Conservation (phyloP, 768 basidiomycete genomes). For the Fistulinella prunicolor region DNA sequence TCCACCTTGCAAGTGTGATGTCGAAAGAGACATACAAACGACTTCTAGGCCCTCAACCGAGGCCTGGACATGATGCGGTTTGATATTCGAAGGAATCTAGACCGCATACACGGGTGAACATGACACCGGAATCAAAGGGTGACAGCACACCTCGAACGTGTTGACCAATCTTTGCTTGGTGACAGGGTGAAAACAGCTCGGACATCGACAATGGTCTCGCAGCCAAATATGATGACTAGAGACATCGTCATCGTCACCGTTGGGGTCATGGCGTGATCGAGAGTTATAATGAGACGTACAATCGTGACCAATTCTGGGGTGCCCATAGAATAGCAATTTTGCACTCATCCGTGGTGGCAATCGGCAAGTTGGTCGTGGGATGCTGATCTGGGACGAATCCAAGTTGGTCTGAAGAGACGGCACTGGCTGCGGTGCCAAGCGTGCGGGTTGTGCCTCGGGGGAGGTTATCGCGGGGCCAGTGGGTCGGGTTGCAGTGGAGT, state of each 20-base stretch:
- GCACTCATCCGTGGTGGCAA: conserved; percentile 52
- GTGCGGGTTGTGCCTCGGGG: conserved; percentile 1
- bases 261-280: not conserved
- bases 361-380: conserved; percentile 40
- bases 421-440: not conserved
- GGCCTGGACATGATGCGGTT: conserved; percentile 55
- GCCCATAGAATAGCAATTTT: conserved; percentile 76
- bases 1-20: not conserved
- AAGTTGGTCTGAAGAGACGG: conserved; percentile 29
- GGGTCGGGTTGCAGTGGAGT: not conserved
- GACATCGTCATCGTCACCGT: not conserved
- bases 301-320: conserved; percentile 67
- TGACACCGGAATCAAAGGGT: not conserved
- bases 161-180: conserved; percentile 91
- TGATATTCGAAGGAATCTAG: conserved; percentile 76
- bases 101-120: conserved; percentile 5
- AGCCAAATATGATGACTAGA: conserved; percentile 88
- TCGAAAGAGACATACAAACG: conserved; percentile 51
- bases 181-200: conserved; percentile 77
- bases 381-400: conserved; percentile 21
- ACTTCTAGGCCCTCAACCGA: conserved; percentile 67
- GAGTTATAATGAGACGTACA: conserved; percentile 46
- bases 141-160: conserved; percentile 66
- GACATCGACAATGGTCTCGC: conserved; percentile 89
- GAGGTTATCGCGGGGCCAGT: not conserved